Evolutionary conservation across 768 basidiomycete genomes (phyloP), one percentile per base, ranked within the genome.

Genomic region (Zangia roseola): DNA sequence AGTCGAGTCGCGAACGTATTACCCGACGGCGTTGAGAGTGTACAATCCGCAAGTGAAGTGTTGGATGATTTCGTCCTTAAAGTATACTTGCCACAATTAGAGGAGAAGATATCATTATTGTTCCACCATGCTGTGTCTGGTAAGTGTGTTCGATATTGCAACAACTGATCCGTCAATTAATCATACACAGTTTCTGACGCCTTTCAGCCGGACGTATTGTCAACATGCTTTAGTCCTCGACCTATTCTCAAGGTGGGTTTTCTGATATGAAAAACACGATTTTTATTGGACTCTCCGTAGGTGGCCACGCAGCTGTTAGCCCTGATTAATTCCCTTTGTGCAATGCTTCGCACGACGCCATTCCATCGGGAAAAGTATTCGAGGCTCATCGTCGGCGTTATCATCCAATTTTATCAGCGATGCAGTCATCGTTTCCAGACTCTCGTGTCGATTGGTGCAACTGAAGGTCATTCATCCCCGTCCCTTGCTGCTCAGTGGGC

Each of bases 301-400:
- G 90, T 88, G 19, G 83, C 81, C 60, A 89, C 86, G 5, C 83
- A 91, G 55, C 73, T 97, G 20, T 87, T 94, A 76, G 86, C 91
- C 1, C 71, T 98, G 37, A 87, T 95, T 60, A 94, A 94, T 59
- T 94, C 91, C 1, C 73, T 98, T 6, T 95, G 93, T 59, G 78
- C 82, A 8, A 95, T 97, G 92, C 80, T 97, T 17, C 80, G 84
- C 48, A 86, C 83, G 6, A 93, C 91, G 16, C 94, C 94, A 0
- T 98, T 98, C 71, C 95, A 97, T 62, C 80, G 86, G 52, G 95
- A 98, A 68, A 94, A 86, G 63, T 97, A 97, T 64, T 86, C 91
- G 16, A 82, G 92, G n/a, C 74, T 98, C 25, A 94, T 98, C 49
- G 80, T 98, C 26, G 86, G 88, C 14, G 88, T 98, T 45, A 88